Conservation (phyloP, 2,329 filamentous ascomycete genomes). For the Penicillium sumatraense region DNA sequence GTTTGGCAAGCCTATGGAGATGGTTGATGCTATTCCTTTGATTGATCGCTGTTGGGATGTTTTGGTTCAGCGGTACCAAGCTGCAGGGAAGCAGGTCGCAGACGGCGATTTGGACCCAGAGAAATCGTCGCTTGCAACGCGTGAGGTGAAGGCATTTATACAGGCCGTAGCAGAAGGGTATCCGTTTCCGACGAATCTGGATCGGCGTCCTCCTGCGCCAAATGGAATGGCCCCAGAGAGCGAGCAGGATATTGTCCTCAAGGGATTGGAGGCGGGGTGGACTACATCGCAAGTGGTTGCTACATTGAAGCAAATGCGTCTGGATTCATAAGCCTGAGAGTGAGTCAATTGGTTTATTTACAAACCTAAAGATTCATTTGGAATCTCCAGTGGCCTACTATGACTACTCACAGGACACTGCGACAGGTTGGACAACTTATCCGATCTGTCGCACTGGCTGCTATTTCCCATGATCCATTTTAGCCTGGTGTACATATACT, state of each 20-base stretch:
- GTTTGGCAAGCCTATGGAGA: constrained; percentile 69
- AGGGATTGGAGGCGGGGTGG: constrained; percentile 51
- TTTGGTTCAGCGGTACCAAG: constrained; percentile 57
- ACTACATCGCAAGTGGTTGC: constrained; percentile 45
- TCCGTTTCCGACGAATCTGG: constrained; percentile 66
- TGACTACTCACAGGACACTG: too few relatives aligned
- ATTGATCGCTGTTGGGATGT: constrained; percentile 59
- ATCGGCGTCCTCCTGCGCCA: constrained; percentile 59
- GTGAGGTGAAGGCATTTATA: constrained; percentile 53
- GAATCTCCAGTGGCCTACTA: too few relatives aligned
- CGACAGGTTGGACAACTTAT: too few relatives aligned
- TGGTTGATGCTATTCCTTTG: constrained; percentile 57
- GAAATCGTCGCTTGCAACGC: constrained; percentile 28
- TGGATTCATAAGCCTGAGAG: constrained; percentile 35
- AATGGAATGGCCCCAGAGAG: constrained; percentile 65
- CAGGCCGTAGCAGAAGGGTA: constrained; percentile 62
- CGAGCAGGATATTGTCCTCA: constrained; percentile 59
- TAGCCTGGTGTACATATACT: too few relatives aligned
- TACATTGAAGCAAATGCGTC: constrained; percentile 44
- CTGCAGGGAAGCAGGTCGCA: constrained; percentile 23
- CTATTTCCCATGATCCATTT: too few relatives aligned
- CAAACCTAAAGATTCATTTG: too few relatives aligned
- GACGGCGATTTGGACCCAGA: constrained; percentile 14
- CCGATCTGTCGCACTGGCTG: too few relatives aligned
- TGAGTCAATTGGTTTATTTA: too few relatives aligned